Evolutionary conservation across 2,329 filamentous ascomycete genomes (phyloP).

Genomic region (Hypoxylon sp.): DNA sequence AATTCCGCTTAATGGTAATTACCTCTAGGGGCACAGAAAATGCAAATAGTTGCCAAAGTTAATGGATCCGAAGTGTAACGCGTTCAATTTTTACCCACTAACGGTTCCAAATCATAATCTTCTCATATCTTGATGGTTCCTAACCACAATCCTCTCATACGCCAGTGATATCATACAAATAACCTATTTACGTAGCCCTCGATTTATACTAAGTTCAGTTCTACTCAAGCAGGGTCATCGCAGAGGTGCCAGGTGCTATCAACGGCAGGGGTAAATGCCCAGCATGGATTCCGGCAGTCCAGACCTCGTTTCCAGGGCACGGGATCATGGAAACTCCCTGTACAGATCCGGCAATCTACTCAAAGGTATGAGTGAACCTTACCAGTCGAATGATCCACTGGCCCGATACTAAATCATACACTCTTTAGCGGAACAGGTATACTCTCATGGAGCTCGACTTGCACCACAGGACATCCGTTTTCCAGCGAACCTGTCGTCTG

Average conservation of each 20-base stretch:
- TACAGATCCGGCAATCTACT: neutral
- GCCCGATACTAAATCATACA: slow-evolving; percentile 2
- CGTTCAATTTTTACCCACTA: neutral
- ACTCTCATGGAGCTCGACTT: slow-evolving; percentile 4
- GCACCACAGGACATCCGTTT: slow-evolving; percentile 3
- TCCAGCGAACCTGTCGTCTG: neutral
- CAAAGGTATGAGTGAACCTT: neutral
- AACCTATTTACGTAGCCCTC: neutral
- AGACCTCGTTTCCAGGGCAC: neutral
- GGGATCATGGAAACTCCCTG: neutral
- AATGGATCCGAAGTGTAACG: neutral
- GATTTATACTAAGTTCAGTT: neutral
- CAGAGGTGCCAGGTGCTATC: neutral
- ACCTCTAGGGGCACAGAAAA: neutral
- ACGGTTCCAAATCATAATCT: neutral
- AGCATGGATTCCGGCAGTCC: neutral
- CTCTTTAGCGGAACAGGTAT: neutral
- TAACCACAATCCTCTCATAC: neutral
- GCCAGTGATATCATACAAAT: neutral
- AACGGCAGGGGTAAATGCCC: neutral
- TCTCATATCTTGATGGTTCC: neutral
- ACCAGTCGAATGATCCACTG: neutral
- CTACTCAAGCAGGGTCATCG: neutral
- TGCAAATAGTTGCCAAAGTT: neutral
- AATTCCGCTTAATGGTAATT: neutral